Base-by-base conservation (phyloP, 2,329 filamentous ascomycete genomes). In the Erysiphe neolycopersici region DNA sequence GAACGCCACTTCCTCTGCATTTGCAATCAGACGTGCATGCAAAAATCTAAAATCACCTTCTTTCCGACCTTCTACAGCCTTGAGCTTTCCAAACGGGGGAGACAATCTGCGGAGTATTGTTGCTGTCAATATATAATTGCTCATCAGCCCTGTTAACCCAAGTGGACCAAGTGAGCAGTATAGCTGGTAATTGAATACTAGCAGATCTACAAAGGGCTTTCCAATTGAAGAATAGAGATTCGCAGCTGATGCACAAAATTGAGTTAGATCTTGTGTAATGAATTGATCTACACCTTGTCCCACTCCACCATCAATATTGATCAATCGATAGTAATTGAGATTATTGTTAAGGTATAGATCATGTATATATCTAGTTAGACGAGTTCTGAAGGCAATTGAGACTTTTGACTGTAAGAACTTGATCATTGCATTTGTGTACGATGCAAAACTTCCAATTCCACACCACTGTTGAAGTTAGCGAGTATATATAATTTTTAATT, bases 391-490 rank as follows among this genome's bases (percentile, higher is more conserved):
- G 31, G 91, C 87, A 51, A 98, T 98, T 6, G 87, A 93, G 44
- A 98, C 84, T 64, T 98, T 98, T 42, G 82, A 87, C 61, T 98
- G 87, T 48, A 98, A 69, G 61, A 81, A 98, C 60, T 95, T 95
- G 66, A 98, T 98, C 79, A 91, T 94, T 44, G 87, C 84, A 59
- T 98, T 98, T 42, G 87, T 94, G 56, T 98, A 98, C 0, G 87
- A 92, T 9, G 85, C 87, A 49, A 95, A 76, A 2, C 80, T 82
- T 37, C 89, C 89, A 32, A 98, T 76, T 3, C 87, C 84, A 50
- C 85, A 84, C 89, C 89, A 98, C 66, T 73, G 43, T 42, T n/a
- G 16, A 13, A 16, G 18, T 39, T 36, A 18, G 13, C 6, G 16
- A 41, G 10, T 16, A 33, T 37, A 4, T 9, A 14, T 33, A 5